Conservation (phyloP, 2,329 filamentous ascomycete genomes). For the Neopestalotiopsis sp. region DNA sequence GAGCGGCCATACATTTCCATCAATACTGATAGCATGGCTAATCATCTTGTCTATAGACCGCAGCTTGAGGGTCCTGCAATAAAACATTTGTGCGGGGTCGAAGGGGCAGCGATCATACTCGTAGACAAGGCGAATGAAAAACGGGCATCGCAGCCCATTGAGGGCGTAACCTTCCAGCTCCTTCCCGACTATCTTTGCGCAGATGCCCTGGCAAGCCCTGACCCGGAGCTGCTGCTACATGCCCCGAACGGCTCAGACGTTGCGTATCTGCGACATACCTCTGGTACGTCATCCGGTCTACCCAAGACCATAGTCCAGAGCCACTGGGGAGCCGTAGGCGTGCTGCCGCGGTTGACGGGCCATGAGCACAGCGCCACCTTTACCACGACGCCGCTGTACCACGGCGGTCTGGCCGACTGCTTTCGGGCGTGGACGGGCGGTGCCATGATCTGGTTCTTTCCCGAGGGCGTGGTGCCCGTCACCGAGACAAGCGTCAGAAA, state of each 20-base stretch:
- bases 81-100: conserved; percentile 55
- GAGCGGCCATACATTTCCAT: conserved; percentile 25
- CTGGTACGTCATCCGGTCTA: conserved; percentile 67
- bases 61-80: conserved; percentile 53
- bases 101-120: conserved; percentile 49
- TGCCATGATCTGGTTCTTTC: conserved; percentile 67
- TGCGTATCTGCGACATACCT: conserved; percentile 68
- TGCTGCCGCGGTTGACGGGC: conserved; percentile 38
- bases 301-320: conserved; percentile 68
- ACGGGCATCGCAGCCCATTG: conserved; percentile 7
- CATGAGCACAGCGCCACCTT: conserved; percentile 54
- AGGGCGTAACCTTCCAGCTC: conserved; percentile 24
- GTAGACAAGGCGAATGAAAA: conserved; percentile 42
- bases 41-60: conserved; percentile 42
- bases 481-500: conserved; percentile 58
- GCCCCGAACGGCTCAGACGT: conserved; percentile 36
- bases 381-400: conserved; percentile 70
- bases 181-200: conserved; percentile 23
- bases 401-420: conserved; percentile 68
- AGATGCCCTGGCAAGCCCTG: neutral
- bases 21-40: neutral
- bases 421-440: conserved; percentile 67
- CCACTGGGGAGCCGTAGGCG: conserved; percentile 60
- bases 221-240: no score
- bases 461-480: conserved; percentile 59